Evolutionary conservation across 352 stramenopile genomes (phyloP).

Genomic region (Paralagenidium karlingii): DNA sequence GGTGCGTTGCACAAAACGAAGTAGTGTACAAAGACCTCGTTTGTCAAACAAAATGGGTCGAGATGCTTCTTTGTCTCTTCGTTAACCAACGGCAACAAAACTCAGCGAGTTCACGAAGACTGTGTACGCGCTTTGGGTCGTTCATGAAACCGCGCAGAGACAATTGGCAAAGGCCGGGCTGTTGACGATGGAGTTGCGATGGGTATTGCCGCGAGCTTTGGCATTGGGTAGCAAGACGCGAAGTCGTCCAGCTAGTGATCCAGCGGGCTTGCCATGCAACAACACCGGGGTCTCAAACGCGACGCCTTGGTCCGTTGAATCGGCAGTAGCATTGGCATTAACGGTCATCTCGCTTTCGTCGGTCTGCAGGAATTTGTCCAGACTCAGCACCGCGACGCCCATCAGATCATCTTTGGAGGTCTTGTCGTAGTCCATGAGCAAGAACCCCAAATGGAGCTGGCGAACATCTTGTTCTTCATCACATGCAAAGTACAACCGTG

Average conservation of each 20-base stretch:
- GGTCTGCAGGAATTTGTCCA: conserved; percentile 32
- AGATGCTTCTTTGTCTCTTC: no score
- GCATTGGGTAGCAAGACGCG: conserved; percentile 49
- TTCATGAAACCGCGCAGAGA: no score
- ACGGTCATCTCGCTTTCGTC: neutral
- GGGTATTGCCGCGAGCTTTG: no score
- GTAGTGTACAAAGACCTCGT: no score
- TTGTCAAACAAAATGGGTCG: no score
- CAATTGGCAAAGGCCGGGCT: no score
- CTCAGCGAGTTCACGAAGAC: no score
- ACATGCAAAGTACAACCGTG: conserved; percentile 38
- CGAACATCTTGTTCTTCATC: conserved; percentile 36
- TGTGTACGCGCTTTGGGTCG: no score
- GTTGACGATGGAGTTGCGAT: no score
- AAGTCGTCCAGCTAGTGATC: conserved; percentile 32
- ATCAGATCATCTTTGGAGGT: conserved; percentile 61
- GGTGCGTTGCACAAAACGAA: no score
- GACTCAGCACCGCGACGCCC: conserved; percentile 37
- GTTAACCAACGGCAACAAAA: no score
- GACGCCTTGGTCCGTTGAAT: conserved; percentile 20
- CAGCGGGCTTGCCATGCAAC: conserved; percentile 39
- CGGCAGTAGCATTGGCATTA: neutral
- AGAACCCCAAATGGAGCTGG: conserved; percentile 50
- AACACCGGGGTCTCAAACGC: conserved; percentile 37
- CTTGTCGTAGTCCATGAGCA: conserved; percentile 76